Base-by-base conservation (phyloP, 345 rosid genomes). In the Litchi chinensis region DNA sequence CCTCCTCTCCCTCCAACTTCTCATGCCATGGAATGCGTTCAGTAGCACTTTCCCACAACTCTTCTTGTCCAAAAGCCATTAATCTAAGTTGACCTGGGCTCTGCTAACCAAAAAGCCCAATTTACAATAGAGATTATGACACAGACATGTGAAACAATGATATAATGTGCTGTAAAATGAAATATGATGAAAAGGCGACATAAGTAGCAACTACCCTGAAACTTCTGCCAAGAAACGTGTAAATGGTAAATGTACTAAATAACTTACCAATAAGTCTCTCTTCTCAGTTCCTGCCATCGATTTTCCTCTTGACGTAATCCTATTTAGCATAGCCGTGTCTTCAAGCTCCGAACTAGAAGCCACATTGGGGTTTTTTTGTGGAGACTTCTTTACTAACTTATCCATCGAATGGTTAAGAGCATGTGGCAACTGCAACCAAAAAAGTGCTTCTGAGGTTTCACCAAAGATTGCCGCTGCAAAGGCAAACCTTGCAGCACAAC, bases 401-500 rank as follows among this genome's bases (percentile, higher is more conserved):
- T 87, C 85, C 87, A 89, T 89, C 78, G 90, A 86, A 86, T 92
- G 97, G 75, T 89, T 87, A 44, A 95, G 86, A 83, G 99, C 99
- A 81, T 72, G 91, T 40, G 99, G 95, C 84, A 95, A 88, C 83
- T 93, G 97, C 87, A 95, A 83, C 99, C 99, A 95, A 90, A 95
- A 95, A 80, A 92, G 87, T 78, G 98, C 94, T 85, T 95, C 98
- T 22, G 92, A 82, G 64, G 87, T 87, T 86, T 95, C 99, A 77
- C 98, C 98, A 86, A 91, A 95, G 82, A 92, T 82, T 75, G 98
- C 95, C 82, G 99, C 97, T n/a, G 98, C 97, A 81, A 95, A 91
- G 56, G 99, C 95, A 90, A 92, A 94, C 87, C 96, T 91, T 71
- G 87, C 92, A 19, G 92, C 87, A 83, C 76, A 91, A 76, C 99